A percentile compares a stretch with the other conserved stretches of the same genome.
Evolutionary conservation across 169 alveolate species (phyloP).

Genomic region (Toxoplasma gondii): DNA sequence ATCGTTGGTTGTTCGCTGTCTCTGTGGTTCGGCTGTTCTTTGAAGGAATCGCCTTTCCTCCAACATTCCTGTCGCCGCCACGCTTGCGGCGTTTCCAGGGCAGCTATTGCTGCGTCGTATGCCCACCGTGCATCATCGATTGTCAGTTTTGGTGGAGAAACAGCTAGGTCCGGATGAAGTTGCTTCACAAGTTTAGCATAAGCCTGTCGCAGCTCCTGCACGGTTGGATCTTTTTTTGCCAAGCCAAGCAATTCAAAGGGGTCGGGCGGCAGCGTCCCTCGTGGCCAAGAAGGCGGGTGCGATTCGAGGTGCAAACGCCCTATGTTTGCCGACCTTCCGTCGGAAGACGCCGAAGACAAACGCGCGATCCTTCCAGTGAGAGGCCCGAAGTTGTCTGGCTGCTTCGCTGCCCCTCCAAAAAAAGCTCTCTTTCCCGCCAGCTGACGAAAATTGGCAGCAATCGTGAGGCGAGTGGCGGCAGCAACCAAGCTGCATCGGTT

Average conservation of each 20-base stretch:
- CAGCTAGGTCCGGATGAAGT: constrained; percentile 3
- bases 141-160: neutral
- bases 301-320: neutral
- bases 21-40: too few species aligned
- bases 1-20: neutral
- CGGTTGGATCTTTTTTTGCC: neutral
- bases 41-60: neutral
- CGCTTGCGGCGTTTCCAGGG: neutral
- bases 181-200: neutral
- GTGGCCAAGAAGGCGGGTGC: constrained; percentile 14
- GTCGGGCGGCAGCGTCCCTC: neutral
- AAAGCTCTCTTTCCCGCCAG: neutral
- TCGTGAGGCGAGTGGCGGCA: neutral
- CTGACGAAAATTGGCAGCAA: neutral
- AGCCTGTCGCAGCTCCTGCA: neutral
- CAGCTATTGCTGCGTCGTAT: neutral
- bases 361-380: neutral
- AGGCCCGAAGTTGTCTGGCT: too few species aligned
- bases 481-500: neutral
- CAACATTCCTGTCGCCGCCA: neutral
- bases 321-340: neutral
- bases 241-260: constrained; percentile 21
- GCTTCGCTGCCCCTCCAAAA: neutral
- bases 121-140: constrained; percentile 26
- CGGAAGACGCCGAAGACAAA: neutral